Base-by-base conservation (phyloP, 2,329 filamentous ascomycete species). In the Neopestalotiopsis sp. region DNA sequence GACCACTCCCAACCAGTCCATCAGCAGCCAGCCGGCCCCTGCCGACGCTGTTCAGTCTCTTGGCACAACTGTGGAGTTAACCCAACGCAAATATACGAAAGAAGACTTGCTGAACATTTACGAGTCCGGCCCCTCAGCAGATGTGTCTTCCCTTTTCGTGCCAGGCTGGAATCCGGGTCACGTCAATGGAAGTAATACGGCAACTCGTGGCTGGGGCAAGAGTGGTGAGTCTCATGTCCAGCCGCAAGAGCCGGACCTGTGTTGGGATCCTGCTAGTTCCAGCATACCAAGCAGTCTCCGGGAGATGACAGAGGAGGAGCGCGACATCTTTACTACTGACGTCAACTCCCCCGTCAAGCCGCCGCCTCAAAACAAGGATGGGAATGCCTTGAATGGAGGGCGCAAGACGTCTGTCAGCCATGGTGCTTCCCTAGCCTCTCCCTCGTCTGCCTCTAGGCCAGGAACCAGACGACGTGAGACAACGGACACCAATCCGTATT, bases 301-400 rank as follows among this genome's bases (percentile, higher is more conserved):
- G 71, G 90, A 92, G 58, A 90, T 97, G 89, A 85, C 87, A 1
- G 71, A 81, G 5, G 86, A 89, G 70, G 90, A 92, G 80, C 89
- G 85, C 76, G 86, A 97, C 92, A 84, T 92, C 71, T 98, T 98
- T 81, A 82, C 90, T 65, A 89, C 88, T 65, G 96, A 97, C 72
- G 94, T 99, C 78, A 99, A 98, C 80, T 98, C 96, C 45, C 92
- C 94, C 42, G 85, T 98, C 74, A 98, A 98, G 81, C 92, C 93
- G 9, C 93, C 93, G 24, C 89, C 90, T 40, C 92, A 93, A 76
- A 95, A 93, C 70, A 90, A 91, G 74, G 87, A 89, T 57, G 83
- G 90, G 82, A 80, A 86, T 80, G 86, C 85, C 12, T 76, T 86
- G 12, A 91, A 92, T 67, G 88, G 91, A 63, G 88, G 91, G 63